phyloP scores from a whole-genome alignment of 2,329 filamentous ascomycete species.

The Aspergillus jensenii region DNA sequence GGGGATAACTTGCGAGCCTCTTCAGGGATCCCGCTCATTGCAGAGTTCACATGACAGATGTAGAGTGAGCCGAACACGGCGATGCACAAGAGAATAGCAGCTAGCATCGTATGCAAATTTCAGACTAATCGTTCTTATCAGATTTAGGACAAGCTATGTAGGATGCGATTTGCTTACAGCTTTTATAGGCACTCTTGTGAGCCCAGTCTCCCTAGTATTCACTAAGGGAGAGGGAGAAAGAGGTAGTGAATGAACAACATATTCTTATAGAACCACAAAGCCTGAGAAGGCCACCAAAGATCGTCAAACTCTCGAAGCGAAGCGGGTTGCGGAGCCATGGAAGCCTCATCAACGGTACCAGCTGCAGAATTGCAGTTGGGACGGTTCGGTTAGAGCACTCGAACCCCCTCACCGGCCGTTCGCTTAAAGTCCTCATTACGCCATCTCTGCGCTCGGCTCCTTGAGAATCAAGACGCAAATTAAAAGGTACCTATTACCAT shows the following conservation, averaged over 20 bases:
- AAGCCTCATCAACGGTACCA: not conserved
- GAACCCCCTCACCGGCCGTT: not conserved
- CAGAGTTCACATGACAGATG: constrained; percentile 31
- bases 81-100: constrained; percentile 1
- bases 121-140: not conserved
- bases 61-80: constrained; percentile 24
- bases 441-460: not conserved
- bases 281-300: not conserved
- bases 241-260: not conserved
- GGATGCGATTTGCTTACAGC: not conserved
- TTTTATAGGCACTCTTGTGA: not conserved
- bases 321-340: not conserved
- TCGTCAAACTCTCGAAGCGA: not conserved
- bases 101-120: constrained; percentile 17
- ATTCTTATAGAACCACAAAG: not conserved
- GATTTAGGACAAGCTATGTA: not conserved
- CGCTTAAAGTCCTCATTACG: not conserved
- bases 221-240: not conserved
- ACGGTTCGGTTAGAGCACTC: not conserved
- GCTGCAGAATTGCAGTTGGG: not conserved
- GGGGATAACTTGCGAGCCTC: constrained; percentile 28
- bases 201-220: not conserved
- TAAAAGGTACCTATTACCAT: not conserved
- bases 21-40: constrained; percentile 26
- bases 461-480: not conserved